Base-by-base conservation (phyloP, 331 rosid genomes). In the Malus hybrid region DNA sequence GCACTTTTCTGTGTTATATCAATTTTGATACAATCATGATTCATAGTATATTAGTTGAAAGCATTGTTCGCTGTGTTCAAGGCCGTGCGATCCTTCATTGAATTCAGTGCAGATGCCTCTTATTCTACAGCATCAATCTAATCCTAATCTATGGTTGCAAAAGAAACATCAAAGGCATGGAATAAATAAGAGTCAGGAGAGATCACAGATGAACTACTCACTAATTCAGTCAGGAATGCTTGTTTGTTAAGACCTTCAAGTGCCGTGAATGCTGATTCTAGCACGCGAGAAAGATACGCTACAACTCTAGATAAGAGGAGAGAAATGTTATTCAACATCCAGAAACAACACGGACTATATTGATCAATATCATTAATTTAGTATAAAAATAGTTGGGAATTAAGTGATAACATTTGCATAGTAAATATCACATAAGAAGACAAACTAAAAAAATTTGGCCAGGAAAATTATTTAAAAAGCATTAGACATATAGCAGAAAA, bases 181-280 rank as follows among this genome's bases (percentile, higher is more conserved):
- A 56, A 14, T 26, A 19, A 28, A 72, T 30, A 42, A 14, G 20
- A 46, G 24, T 56, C 83, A 67, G 70, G 34, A 48, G n/a, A 75
- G 74, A 66, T 42, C 53, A 32, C 34, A 57, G 81, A 64, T 69
- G 71, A 82, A 81, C 63, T 57, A 50, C 88, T 74, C 88, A 92
- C 98, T 93, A 92, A 66, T 79, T 95, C 99, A 70, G 92, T 88
- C 76, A 95, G 82, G 82, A 92, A 95, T 24, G 97, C 97, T 88
- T 95, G 99, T 66, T 95, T 92, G 89, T 95, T 95, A 62, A 90
- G 97, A 77, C 98, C 98, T 80, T 92, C 99, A 32, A 95, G 88
- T 26, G 98, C 97, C 52, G 98, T 86, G 85, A 92, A 95, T n/a
- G 97, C 97, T 77, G 98, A 90, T 83, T 95, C 99, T 70, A 92